These are phyloP conservation scores for Agaricus subrufescens DNA, from an alignment of 768 basidiomycete genomes.

Conservation along the genomic window DNA sequence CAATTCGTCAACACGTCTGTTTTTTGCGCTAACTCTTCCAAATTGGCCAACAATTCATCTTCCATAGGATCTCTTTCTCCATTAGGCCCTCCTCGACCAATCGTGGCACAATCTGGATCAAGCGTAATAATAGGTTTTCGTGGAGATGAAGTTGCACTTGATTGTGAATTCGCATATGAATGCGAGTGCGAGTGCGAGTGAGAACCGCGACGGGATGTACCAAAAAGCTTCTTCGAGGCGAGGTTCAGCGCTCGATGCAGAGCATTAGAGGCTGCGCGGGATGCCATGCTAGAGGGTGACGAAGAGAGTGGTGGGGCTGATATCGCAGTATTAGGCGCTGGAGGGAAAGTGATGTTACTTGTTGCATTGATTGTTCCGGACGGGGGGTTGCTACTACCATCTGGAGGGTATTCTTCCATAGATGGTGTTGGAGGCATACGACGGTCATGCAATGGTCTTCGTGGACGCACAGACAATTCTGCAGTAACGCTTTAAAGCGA, in stretches of 20 bases:
- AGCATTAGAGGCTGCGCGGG: slow-evolving; percentile 66
- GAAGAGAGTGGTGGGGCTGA: slow-evolving; percentile 57
- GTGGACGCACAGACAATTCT: slow-evolving; percentile 64
- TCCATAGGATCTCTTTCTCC: slow-evolving; percentile 65
- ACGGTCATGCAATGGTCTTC: slow-evolving; percentile 56
- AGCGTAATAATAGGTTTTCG: slow-evolving; percentile 50
- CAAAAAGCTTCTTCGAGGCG: slow-evolving; percentile 80
- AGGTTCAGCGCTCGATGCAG: slow-evolving; percentile 75
- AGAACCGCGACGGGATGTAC: slow-evolving; percentile 29
- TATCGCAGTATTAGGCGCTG: slow-evolving; percentile 41
- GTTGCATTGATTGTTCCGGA: slow-evolving; percentile 15
- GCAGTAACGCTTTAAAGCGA: slow-evolving; percentile 10
- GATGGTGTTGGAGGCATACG: slow-evolving; percentile 44
- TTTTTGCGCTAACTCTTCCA: slow-evolving; percentile 95
- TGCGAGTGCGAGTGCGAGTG: slow-evolving; percentile 28
- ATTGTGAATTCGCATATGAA: neutral
- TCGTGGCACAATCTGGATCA: slow-evolving; percentile 29
- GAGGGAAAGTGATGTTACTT: slow-evolving; percentile 66
- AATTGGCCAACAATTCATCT: slow-evolving; percentile 68
- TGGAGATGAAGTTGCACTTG: slow-evolving; percentile 48
- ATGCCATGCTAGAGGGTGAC: slow-evolving; percentile 56
- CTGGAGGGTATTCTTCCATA: slow-evolving; percentile 35
- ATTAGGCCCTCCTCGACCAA: slow-evolving; percentile 17
- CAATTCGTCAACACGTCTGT: slow-evolving; percentile 90
- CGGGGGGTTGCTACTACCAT: slow-evolving; percentile 25